These are phyloP conservation scores for Boletus fagicola DNA, from an alignment of 768 basidiomycete species.

Conservation along the genomic window DNA sequence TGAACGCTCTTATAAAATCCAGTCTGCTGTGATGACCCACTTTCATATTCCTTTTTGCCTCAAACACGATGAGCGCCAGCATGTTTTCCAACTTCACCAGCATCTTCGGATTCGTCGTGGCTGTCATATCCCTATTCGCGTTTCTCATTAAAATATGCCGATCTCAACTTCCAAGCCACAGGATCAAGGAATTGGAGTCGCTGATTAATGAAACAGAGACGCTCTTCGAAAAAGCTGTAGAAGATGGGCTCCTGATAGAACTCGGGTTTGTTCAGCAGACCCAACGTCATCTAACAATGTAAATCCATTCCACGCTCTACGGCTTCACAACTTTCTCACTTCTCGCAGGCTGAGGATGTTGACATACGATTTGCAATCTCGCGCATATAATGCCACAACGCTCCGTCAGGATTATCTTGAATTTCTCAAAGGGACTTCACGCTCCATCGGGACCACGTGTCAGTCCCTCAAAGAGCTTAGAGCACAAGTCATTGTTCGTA, in stretches of 20 bases:
- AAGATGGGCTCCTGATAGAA: slow-evolving; percentile 9
- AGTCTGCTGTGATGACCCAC: neutral
- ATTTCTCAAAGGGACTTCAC: slow-evolving; percentile 1
- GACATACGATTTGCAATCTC: neutral
- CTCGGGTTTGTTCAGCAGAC: neutral
- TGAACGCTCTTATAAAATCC: neutral
- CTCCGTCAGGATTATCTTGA: neutral
- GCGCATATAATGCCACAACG: neutral
- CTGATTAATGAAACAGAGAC: slow-evolving; percentile 3
- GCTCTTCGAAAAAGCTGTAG: neutral
- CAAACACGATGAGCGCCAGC: neutral
- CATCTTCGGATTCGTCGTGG: neutral
- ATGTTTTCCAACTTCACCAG: slow-evolving; percentile 4
- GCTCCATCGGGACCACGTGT: neutral
- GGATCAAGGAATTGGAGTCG: slow-evolving; percentile 5
- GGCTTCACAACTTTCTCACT: neutral
- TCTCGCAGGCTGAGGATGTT: neutral
- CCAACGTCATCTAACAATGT: neutral
- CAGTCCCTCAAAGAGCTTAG: too few relatives aligned
- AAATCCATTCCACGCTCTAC: neutral
- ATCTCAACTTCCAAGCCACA: slow-evolving; percentile 4
- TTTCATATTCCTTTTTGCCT: neutral
- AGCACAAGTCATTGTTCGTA: too few relatives aligned
- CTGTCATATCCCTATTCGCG: neutral
- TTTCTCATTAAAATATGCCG: neutral